These are phyloP conservation scores for Plasmodium billcollinsi DNA, from an alignment of 169 alveolate genomes.

Conservation along the genomic window DNA sequence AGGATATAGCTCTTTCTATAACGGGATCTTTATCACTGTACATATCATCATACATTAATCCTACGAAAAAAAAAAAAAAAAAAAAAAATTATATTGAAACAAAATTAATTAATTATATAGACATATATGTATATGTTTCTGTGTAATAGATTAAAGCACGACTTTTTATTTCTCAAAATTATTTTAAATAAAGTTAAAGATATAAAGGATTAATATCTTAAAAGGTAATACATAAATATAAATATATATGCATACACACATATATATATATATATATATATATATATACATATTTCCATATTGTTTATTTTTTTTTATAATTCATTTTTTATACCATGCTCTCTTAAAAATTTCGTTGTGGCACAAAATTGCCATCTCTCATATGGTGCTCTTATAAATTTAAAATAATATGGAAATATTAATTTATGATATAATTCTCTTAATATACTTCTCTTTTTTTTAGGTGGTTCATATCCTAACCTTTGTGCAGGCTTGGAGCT, in stretches of 20 bases:
- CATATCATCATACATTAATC: constrained; percentile 89
- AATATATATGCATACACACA: neutral
- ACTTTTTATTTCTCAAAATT: too few species aligned
- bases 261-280: neutral
- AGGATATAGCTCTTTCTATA: constrained; percentile 88
- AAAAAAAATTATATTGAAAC: neutral
- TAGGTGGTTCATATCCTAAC: constrained; percentile 54
- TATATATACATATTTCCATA: neutral
- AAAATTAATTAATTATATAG: too few species aligned
- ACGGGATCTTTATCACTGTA: constrained; percentile 89
- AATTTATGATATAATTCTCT: constrained; percentile 75
- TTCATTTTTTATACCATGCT: constrained; percentile 81
- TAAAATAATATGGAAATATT: constrained; percentile 87
- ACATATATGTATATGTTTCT: too few species aligned
- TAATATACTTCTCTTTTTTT: constrained; percentile 24
- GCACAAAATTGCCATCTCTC: constrained; percentile 91
- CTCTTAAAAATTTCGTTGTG: constrained; percentile 88
- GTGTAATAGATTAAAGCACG: too few species aligned
- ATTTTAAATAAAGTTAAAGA: too few species aligned
- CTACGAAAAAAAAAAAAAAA: constrained; percentile 51
- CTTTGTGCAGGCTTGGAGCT: constrained; percentile 36
- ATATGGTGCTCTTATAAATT: constrained; percentile 87
- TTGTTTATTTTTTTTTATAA: neutral
- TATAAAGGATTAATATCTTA: too few species aligned
- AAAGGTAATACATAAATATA: neutral